Conservation (phyloP, 371 early-diverging fungal species). For the Actinomortierella ambigua region DNA sequence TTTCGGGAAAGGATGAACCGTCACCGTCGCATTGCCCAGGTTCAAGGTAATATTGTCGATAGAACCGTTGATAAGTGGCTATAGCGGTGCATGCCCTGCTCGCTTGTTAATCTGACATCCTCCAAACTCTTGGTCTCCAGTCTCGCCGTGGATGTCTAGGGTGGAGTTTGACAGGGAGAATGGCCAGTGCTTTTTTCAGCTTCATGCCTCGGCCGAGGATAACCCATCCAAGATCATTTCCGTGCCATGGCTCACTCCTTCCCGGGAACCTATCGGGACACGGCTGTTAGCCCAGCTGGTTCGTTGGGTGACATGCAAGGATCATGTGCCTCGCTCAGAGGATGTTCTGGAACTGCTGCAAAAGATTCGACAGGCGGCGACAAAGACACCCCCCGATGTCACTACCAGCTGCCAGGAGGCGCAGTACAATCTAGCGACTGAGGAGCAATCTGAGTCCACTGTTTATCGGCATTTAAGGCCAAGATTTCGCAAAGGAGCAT, state of each 20-base stretch:
- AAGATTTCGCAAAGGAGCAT: background rate
- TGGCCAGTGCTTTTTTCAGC: conserved; percentile 19
- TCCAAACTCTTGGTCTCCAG: background rate
- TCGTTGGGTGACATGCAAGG: conserved; percentile 34
- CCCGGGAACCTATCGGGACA: conserved; percentile 23
- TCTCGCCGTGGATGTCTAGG: conserved; percentile 14
- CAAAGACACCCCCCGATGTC: background rate
- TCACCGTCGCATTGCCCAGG: conserved; percentile 24
- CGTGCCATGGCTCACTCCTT: conserved; percentile 15
- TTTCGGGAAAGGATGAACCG: conserved; percentile 31
- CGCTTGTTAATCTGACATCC: background rate
- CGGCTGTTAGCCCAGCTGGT: conserved; percentile 27
- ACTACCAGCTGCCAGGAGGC: too few species aligned
- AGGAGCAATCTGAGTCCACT: background rate
- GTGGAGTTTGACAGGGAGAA: conserved; percentile 21
- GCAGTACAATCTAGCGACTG: background rate
- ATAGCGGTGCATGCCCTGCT: too few species aligned
- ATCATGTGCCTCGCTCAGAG: conserved; percentile 28
- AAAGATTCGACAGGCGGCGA: conserved; percentile 1
- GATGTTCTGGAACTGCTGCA: conserved; percentile 16
- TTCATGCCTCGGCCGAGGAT: background rate
- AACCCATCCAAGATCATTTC: background rate
- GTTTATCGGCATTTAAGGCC: background rate
- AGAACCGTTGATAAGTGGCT: background rate
- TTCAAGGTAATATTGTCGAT: conserved; percentile 16